These are phyloP conservation scores for Neckera pumila DNA, from an alignment of 225 moss, liverwort and hornwort species.

Conservation along the genomic window DNA sequence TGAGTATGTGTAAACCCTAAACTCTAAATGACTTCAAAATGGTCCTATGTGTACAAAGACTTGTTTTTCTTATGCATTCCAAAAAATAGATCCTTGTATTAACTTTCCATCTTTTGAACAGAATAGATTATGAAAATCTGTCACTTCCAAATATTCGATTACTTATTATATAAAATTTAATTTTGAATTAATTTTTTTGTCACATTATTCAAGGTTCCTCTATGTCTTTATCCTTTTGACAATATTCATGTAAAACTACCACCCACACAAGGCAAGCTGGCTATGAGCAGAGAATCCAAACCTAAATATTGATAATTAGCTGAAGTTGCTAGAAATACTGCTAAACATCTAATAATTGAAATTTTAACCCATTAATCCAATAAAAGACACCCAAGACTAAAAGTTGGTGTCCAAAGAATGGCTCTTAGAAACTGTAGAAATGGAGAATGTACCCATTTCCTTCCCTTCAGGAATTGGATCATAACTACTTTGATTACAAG, in stretches of 20 bases:
- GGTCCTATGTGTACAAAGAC: too few relatives aligned
- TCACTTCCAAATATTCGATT: background rate
- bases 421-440: background rate
- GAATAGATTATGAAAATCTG: background rate
- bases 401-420: background rate
- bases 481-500: background rate
- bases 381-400: background rate
- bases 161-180: rapidly evolving
- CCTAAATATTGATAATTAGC: background rate
- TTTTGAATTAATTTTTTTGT: background rate
- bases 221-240: background rate
- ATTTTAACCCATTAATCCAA: background rate
- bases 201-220: background rate
- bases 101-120: background rate
- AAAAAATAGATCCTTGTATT: too few relatives aligned
- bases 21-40: too few relatives aligned
- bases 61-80: too few relatives aligned
- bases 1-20: too few relatives aligned
- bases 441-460: background rate
- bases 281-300: background rate
- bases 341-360: background rate
- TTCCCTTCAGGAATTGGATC: background rate
- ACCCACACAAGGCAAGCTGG: background rate
- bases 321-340: background rate
- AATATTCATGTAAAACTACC: background rate